Evolutionary conservation across 148 eudicot genomes (phyloP), one percentile per base, ranked within the genome.

Genomic region (Pouteria glomerata): DNA sequence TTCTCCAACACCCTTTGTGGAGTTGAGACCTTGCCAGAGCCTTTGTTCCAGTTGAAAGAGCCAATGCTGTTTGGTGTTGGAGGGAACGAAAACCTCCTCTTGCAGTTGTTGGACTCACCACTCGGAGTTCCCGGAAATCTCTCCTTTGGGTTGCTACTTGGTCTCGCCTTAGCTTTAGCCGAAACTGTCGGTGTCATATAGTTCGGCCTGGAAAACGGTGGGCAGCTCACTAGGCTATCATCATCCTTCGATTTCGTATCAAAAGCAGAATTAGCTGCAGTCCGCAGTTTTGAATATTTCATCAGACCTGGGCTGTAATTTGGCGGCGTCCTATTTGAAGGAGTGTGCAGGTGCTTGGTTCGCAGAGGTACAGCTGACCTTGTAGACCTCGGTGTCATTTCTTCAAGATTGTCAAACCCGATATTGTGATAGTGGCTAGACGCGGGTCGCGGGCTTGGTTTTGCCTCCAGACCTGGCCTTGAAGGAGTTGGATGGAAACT

Each of bases 191-290:
- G 88, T 10, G 76, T 56, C 97, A 92, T 92, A 80, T 86, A 92
- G 41, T 85, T 88, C 18, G 97, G 97, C 27, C 77, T 87, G 1
- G 88, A 83, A 76, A 88, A 88, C 5, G 92, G 82, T 1, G 95
- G 96, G 74, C 96, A 92, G 80, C 97, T 92, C 45, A 77, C 88
- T 72, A 92, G 89, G 77, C 97, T 92, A 57, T 90, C 96, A 18
- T 81, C 87, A 44, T 92, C 97, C 21, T 82, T 91, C 72, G 87
- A 76, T 11, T 82, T 62, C 30, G 74, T 50, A 29, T 86, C 83
- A 1, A 82, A 87, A 23, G 87, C 79, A 39, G 90, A 89, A 66
- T 67, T 53, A 47, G 82, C 73, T 0, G 78, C 80, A 15, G 74
- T 75, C 75, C 90, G 80, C 11, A 85, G 63, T 69, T 75, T 78